phyloP scores from a whole-genome alignment of 306 rosid genomes.

The Macrotyloma uniflorum region DNA sequence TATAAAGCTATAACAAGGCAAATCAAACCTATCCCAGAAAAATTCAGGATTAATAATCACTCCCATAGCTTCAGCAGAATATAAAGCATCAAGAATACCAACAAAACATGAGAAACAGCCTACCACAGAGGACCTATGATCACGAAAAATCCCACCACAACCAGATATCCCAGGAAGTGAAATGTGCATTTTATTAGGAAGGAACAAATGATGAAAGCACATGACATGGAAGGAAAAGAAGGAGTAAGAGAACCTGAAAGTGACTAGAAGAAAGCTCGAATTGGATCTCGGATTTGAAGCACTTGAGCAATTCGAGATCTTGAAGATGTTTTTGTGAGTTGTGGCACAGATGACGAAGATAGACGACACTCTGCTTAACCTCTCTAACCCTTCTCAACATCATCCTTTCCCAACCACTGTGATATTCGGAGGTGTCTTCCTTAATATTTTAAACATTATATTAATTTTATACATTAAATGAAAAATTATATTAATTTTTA shows the following conservation, averaged over 20 bases:
- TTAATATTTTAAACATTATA: too few relatives aligned
- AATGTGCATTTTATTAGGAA: not conserved
- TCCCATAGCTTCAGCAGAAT: too few relatives aligned
- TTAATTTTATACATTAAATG: too few relatives aligned
- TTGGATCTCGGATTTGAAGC: slow-evolving; percentile 68
- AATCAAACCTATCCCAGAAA: too few relatives aligned
- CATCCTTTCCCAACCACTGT: not conserved
- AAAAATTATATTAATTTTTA: too few relatives aligned
- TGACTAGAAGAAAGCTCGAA: slow-evolving; percentile 60
- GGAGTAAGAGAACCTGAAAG: slow-evolving; percentile 58
- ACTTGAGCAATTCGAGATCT: slow-evolving; percentile 61
- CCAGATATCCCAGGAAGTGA: too few relatives aligned
- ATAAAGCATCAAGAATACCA: too few relatives aligned
- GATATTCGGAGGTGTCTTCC: not conserved
- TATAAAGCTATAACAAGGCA: too few relatives aligned
- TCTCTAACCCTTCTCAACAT: slow-evolving; percentile 37
- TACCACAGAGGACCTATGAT: too few relatives aligned
- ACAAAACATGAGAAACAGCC: too few relatives aligned
- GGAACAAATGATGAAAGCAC: not conserved
- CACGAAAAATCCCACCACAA: too few relatives aligned
- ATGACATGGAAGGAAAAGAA: not conserved
- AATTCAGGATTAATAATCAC: too few relatives aligned
- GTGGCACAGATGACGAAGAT: slow-evolving; percentile 47
- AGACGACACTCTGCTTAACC: slow-evolving; percentile 45
- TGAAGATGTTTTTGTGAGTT: slow-evolving; percentile 42